Evolutionary conservation across 768 basidiomycete species (phyloP).

Genomic region (Pisolithus sp.): DNA sequence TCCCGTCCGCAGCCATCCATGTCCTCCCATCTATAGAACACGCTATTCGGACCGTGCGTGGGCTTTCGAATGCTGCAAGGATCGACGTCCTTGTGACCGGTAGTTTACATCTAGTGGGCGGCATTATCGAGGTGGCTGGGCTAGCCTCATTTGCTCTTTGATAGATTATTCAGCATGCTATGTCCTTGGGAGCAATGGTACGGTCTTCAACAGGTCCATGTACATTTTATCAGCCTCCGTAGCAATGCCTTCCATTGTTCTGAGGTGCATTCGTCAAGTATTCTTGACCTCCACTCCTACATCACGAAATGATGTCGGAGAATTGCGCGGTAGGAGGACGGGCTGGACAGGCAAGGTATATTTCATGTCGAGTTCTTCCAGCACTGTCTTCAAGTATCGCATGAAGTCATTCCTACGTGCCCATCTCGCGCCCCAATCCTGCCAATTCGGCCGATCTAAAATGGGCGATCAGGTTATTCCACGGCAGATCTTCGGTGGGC

Average conservation of each 20-base stretch:
- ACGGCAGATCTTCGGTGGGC: not conserved
- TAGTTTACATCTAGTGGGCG: slow-evolving; percentile 90
- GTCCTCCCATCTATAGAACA: slow-evolving; percentile 87
- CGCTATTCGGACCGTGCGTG: slow-evolving; percentile 63
- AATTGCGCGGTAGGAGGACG: slow-evolving; percentile 41
- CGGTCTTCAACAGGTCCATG: slow-evolving; percentile 32
- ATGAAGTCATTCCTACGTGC: slow-evolving; percentile 68
- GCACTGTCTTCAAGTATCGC: slow-evolving; percentile 60
- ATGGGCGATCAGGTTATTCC: slow-evolving; percentile 1
- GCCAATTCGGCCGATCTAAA: slow-evolving; percentile 75
- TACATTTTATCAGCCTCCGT: not conserved
- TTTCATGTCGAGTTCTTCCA: slow-evolving; percentile 69
- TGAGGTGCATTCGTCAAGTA: slow-evolving; percentile 3
- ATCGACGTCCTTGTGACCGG: slow-evolving; percentile 80
- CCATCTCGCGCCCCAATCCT: slow-evolving; percentile 83
- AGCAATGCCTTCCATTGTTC: not conserved
- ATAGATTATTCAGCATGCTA: slow-evolving; percentile 2
- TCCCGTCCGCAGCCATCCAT: slow-evolving; percentile 57
- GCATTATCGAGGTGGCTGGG: slow-evolving; percentile 85
- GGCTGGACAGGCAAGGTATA: slow-evolving; percentile 74
- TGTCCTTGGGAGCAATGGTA: slow-evolving; percentile 5
- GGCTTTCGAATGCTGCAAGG: slow-evolving; percentile 26
- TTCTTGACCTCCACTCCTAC: slow-evolving; percentile 7
- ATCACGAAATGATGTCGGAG: not conserved
- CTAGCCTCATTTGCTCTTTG: slow-evolving; percentile 65